A percentile compares a stretch with the other conserved stretches of the same genome.
Conservation (phyloP, 2,329 filamentous ascomycete species). For the Hymenoscyphus linearis region DNA sequence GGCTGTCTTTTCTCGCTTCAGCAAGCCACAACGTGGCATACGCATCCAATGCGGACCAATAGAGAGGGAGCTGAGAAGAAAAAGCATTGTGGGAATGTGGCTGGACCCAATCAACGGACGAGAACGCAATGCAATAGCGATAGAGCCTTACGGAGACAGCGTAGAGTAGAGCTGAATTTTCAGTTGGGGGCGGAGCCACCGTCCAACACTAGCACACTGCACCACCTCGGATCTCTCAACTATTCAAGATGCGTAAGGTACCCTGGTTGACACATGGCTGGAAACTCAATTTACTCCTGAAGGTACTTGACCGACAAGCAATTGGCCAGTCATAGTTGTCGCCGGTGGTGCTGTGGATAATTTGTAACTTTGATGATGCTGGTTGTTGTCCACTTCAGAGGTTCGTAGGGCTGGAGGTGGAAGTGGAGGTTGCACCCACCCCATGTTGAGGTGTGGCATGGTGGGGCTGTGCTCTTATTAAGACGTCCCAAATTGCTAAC, state of each 20-base stretch:
- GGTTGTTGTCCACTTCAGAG: background rate
- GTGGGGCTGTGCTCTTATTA: background rate
- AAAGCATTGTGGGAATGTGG: background rate
- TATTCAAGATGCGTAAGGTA: background rate
- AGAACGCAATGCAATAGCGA: background rate
- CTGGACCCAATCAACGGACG: background rate
- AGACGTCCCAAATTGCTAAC: background rate
- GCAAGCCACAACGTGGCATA: background rate
- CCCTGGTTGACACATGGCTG: background rate
- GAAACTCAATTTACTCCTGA: background rate
- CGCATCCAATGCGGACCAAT: background rate
- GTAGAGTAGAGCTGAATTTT: background rate
- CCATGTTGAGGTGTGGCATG: background rate
- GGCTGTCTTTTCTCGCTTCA: background rate
- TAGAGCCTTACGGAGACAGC: background rate
- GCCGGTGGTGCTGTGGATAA: background rate
- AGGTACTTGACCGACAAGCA: background rate
- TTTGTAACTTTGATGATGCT: background rate
- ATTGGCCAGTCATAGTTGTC: background rate
- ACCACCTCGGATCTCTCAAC: background rate
- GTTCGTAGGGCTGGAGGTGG: conserved; percentile 1
- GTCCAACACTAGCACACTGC: background rate
- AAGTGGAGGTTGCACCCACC: background rate
- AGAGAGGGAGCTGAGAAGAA: background rate
- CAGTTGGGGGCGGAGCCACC: background rate